phyloP scores from a whole-genome alignment of 768 basidiomycete species.

The Pholiota microspora region DNA sequence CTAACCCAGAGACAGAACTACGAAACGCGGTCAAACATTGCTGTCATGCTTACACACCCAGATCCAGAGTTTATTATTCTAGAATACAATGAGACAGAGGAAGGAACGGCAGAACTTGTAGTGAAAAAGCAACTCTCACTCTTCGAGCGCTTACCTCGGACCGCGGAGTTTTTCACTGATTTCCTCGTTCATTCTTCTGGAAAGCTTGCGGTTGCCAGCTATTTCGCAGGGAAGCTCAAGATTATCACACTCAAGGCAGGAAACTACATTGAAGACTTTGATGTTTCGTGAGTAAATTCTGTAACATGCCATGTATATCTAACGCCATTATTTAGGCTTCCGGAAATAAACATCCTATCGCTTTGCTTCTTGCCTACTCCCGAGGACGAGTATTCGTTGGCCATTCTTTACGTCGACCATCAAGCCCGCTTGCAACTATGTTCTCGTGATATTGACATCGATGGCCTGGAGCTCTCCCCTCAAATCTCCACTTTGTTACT shows the following conservation, averaged over 20 bases:
- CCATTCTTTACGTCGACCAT: slow-evolving; percentile 68
- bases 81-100: slow-evolving; percentile 39
- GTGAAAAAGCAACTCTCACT: slow-evolving; percentile 49
- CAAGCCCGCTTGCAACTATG: slow-evolving; percentile 60
- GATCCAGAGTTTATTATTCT: slow-evolving; percentile 72
- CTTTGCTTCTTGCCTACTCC: slow-evolving; percentile 56
- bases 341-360: slow-evolving; percentile 67
- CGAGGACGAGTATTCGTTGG: slow-evolving; percentile 49
- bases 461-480: slow-evolving; percentile 49
- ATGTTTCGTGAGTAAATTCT: slow-evolving; percentile 52
- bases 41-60: slow-evolving; percentile 75
- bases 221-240: slow-evolving; percentile 71
- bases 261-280: slow-evolving; percentile 52
- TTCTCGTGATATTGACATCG: slow-evolving; percentile 51
- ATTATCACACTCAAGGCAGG: slow-evolving; percentile 58
- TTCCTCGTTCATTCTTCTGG: slow-evolving; percentile 67
- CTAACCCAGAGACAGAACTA: slow-evolving; percentile 22
- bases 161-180: slow-evolving; percentile 71
- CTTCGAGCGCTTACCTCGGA: slow-evolving; percentile 53
- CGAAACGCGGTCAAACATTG: slow-evolving; percentile 45
- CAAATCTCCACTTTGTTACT: slow-evolving; percentile 47
- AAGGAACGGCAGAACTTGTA: slow-evolving; percentile 33
- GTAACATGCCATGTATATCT: slow-evolving; percentile 1
- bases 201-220: slow-evolving; percentile 56
- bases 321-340: slow-evolving; percentile 38